phyloP scores from a whole-genome alignment of 805 yeast genomes.

The Jamesozyma lodderae region DNA sequence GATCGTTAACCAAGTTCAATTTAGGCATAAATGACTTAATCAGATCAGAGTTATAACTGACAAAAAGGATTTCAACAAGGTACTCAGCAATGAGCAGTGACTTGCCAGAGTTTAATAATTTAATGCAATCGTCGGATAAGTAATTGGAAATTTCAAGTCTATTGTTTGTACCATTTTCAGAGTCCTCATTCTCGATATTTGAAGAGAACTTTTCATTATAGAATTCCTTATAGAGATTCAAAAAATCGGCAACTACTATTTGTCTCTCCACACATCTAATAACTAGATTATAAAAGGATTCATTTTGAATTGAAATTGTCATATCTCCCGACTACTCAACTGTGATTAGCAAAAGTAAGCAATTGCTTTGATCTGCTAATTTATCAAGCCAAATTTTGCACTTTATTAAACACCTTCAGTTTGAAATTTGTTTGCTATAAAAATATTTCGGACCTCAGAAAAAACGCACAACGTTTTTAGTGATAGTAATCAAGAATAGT shows the following conservation, averaged over 20 bases:
- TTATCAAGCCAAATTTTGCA: no score
- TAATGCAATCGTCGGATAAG: constrained; percentile 15
- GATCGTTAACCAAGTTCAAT: constrained; percentile 12
- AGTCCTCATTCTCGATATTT: constrained; percentile 13
- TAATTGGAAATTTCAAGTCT: constrained; percentile 6
- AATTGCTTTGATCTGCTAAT: no score
- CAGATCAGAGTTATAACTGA: constrained; percentile 24
- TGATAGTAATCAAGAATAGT: no score
- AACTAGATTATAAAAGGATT: constrained; percentile 19
- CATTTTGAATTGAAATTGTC: constrained; percentile 11
- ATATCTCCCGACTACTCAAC: no score
- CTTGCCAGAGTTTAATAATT: constrained; percentile 14
- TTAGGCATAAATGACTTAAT: constrained; percentile 20
- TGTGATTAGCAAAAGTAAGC: no score
- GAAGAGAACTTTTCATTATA: constrained; percentile 23
- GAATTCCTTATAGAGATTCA: constrained; percentile 27
- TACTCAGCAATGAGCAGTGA: constrained; percentile 22
- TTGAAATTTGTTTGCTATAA: no score
- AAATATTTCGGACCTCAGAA: no score
- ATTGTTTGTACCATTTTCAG: constrained; percentile 2
- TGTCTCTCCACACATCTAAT: constrained; percentile 24
- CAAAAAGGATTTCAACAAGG: constrained; percentile 23
- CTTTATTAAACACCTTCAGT: no score
- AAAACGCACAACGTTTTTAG: no score
- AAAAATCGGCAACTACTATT: constrained; percentile 22